A percentile compares a stretch with the other conserved stretches of the same genome.
phyloP scores from a whole-genome alignment of 2,329 filamentous ascomycete genomes.

The Cladorrhinum sp. region DNA sequence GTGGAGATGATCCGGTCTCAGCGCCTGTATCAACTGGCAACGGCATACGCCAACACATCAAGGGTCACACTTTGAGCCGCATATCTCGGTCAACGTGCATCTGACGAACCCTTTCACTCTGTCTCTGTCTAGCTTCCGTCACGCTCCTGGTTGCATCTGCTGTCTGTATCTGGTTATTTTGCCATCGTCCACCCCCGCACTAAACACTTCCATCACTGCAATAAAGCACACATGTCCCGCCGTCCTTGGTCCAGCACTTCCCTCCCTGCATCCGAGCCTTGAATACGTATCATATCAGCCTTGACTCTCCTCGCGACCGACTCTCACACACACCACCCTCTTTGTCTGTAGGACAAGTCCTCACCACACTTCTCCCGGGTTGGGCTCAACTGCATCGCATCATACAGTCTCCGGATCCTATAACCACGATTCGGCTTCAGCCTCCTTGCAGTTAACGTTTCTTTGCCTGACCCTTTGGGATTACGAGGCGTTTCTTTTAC shows the following conservation, averaged over 20 bases:
- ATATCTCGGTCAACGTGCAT: slow-evolving; percentile 55
- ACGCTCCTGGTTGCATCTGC: slow-evolving; percentile 33
- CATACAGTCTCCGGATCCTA: slow-evolving; percentile 33
- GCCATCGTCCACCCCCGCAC: slow-evolving; percentile 46
- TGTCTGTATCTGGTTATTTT: slow-evolving; percentile 42
- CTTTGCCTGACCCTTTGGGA: slow-evolving; percentile 10
- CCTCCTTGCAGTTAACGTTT: slow-evolving; percentile 25
- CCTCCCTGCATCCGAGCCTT: slow-evolving; percentile 44
- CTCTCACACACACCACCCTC: slow-evolving; percentile 32
- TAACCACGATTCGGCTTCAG: slow-evolving; percentile 28
- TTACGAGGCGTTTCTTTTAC: slow-evolving; percentile 13
- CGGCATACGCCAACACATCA: slow-evolving; percentile 89
- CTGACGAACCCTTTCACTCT: slow-evolving; percentile 48
- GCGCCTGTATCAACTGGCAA: slow-evolving; percentile 73
- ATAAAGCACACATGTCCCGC: slow-evolving; percentile 65
- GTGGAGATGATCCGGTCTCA: slow-evolving; percentile 63
- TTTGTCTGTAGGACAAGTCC: slow-evolving; percentile 37
- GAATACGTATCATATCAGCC: slow-evolving; percentile 44
- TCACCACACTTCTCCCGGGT: slow-evolving; percentile 40
- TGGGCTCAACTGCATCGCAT: slow-evolving; percentile 55
- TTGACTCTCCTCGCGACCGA: slow-evolving; percentile 42
- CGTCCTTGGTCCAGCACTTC: slow-evolving; percentile 49
- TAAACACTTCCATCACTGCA: slow-evolving; percentile 50
- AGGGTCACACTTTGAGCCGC: slow-evolving; percentile 68
- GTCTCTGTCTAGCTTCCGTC: slow-evolving; percentile 37